Evolutionary conservation across 2,329 filamentous ascomycete genomes (phyloP), one percentile per base, ranked within the genome.

Genomic region (Sporothrix humicola): DNA sequence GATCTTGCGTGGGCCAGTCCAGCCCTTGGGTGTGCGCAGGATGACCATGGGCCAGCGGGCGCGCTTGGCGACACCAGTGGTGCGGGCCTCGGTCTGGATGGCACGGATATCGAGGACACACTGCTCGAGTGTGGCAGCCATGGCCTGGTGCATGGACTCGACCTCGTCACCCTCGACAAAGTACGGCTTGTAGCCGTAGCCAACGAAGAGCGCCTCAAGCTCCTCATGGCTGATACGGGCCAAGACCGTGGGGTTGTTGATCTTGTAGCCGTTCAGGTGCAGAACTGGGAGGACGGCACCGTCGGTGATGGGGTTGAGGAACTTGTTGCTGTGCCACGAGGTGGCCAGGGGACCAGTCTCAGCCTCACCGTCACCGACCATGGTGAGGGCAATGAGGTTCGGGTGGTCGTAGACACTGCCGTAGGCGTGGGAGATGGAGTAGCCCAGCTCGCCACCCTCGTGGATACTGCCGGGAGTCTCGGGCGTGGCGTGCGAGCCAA

Each of bases 211-310:
- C 31, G 86, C 83, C 77, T 89, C 87, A 6, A 95, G 85, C 82
- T 95, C 92, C 75, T 92, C 88, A 80, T 94, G 91, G 59, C 88
- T 88, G 79, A 95, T 91, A 76, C 92, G 89, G 15, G 92, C 89
- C 17, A 94, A 87, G 0, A 95, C 79, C 5, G 90, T 94, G 9
- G 91, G 91, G 81, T 93, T 93, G 84, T 93, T 93, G 84, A 94
- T 94, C 85, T 95, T 95, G 86, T 94, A 95, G 65, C 92, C 92
- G 78, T 95, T 95, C 48, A 95, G 85, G 80, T 95, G 92, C 12
- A 95, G 86, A 6, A 95, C 89, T 0, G 92, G 92, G 1, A 95
- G 85, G 8, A 95, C 92, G 52, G 92, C 92, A 44, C 92, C 92
- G 78, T 94, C 92, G 0, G 88, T 91, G 77, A 93, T 91, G 4